Evolutionary conservation across 176 grass and related monocot species (phyloP), one percentile per base, ranked within the genome.

Genomic region (Eleusine indica): DNA sequence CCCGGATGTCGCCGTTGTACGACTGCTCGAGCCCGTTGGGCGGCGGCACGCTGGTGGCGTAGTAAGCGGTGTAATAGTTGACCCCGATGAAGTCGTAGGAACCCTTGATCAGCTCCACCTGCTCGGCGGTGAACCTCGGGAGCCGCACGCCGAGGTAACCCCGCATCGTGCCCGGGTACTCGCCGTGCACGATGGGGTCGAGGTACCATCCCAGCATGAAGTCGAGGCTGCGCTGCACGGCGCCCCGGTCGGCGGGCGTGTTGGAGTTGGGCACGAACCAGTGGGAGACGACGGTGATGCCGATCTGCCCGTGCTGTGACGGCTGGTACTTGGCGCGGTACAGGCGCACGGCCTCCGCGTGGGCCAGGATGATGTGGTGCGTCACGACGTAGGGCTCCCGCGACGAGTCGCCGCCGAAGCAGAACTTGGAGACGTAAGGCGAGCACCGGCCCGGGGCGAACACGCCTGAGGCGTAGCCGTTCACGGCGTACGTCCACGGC

Each of bases 191-290:
- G 67, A 97, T 32, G 2, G 94, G 94, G 49, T 97, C 84, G 57
- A 94, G 51, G 83, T 81, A 92, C 92, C 94, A 97, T 68, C 94
- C 94, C 18, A 73, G 72, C 89, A 90, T 89, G 80, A 92, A 97
- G 78, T 97, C 94, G 4, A 97, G 72, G 70, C 85, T 84, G 41
- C 92, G 87, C 72, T 71, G 12, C 8, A 80, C 86, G 0, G 94
- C 92, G 17, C 12, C n/a, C 25, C 7, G 12, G 68, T 97, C 90
- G 7, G 83, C 67, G 28, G 35, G 11, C 1, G 88, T 71, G 49
- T 66, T 30, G 43, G 21, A 46, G 77, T 87, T 81, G 38, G 92
- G 94, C n/a, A 92, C 37, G 77, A 75, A 94, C 94, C 94, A 97
- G 80, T 94, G 63, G 0, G 82, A 87, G 4, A 88, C 80, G 2